phyloP scores from a whole-genome alignment of 805 yeast genomes.

The Saturnispora serradocipensis region DNA sequence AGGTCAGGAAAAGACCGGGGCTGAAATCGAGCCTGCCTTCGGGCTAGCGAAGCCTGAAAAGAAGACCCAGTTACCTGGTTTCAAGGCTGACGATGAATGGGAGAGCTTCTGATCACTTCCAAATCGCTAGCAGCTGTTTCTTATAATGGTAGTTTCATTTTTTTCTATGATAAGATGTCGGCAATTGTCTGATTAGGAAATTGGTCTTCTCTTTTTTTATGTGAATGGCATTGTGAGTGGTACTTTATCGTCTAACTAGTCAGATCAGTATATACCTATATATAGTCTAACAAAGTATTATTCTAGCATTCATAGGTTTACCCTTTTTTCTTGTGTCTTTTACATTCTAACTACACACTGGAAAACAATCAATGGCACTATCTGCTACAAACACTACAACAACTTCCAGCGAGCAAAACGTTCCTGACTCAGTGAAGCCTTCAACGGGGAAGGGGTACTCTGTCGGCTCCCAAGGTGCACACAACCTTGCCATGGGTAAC shows the following conservation, averaged over 20 bases:
- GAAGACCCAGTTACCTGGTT: slow-evolving; percentile 48
- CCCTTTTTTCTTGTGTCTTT: background rate
- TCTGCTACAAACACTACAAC: slow-evolving; percentile 1
- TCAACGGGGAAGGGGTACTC: slow-evolving; percentile 35
- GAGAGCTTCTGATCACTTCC: slow-evolving; percentile 42
- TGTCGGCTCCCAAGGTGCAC: slow-evolving; percentile 41
- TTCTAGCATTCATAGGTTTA: background rate
- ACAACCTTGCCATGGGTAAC: slow-evolving; percentile 49
- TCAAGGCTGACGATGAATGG: slow-evolving; percentile 52
- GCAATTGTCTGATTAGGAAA: background rate
- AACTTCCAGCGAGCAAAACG: slow-evolving; percentile 2
- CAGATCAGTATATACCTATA: background rate
- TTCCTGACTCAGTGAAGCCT: slow-evolving; percentile 22
- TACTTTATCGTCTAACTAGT: background rate
- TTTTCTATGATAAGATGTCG: background rate
- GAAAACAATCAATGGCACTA: background rate
- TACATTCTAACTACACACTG: background rate
- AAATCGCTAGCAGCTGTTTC: background rate
- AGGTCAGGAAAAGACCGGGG: slow-evolving; percentile 33
- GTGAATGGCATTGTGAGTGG: background rate
- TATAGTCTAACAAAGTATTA: background rate
- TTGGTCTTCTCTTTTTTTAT: background rate
- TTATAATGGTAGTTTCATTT: background rate
- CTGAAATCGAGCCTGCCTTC: slow-evolving; percentile 51
- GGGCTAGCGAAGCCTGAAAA: slow-evolving; percentile 51